Base-by-base conservation (phyloP, 805 yeast species). In the Myxozyma kluyveri region DNA sequence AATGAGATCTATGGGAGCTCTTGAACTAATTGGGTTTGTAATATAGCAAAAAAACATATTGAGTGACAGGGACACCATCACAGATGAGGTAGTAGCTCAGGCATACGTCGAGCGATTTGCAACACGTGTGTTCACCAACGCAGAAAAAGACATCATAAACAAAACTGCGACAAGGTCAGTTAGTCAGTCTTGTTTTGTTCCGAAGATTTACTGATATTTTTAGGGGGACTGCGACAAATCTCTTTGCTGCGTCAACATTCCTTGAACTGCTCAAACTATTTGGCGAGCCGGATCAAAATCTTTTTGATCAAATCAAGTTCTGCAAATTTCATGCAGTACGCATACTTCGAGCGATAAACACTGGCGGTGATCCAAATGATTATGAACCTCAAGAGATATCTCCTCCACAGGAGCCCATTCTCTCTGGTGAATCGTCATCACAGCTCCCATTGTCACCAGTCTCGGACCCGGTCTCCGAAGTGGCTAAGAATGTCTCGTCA, bases 261-360 rank as follows among this genome's bases (percentile, higher is more conserved):
- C 72, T 78, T 52, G 78, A 75, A 21, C 65, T 83, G 4, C 62
- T 79, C 51, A 71, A 71, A 39, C 63, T 80, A 14, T 80, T 72
- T 40, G 49, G 50, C 21, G 53, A 45, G 10, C 47, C 53, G 3
- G 60, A 56, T 40, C 23, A 49, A 31, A 29, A 22, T 2, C n/a
- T 66, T 2, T 47, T 60, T 32, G 68, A 69, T 44, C 79, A 79
- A 62, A 72, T 75, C 42, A 81, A 80, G 62, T 85, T 78, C 59
- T 79, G 86, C 14, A 83, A 83, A 64, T 83, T 71, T 63, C 84
- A 81, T 56, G 78, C 84, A 14, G 75, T 80, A 5, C 67, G 86
- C 35, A 82, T 83, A 24, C 63, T 83, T 47, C 76, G 72, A 55
- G 73, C 79, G 0, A 60, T 72, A 35, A 76, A 72, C 53, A 64